Base-by-base conservation (phyloP, 352 stramenopile species). In the Globisporangium apiculatum region DNA sequence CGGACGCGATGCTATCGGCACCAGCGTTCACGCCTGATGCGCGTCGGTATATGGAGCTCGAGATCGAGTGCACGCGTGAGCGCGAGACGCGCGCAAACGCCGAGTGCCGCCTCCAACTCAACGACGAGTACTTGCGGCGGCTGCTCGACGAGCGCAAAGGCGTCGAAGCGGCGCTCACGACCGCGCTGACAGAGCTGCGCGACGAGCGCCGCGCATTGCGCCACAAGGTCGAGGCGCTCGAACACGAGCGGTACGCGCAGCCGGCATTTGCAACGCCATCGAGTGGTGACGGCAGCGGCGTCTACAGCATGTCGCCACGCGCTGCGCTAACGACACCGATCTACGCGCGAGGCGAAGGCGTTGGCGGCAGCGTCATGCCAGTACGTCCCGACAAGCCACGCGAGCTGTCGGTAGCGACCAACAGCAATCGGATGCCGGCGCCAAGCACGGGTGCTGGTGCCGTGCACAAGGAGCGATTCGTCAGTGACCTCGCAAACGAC, bases 401-500 rank as follows among this genome's bases (percentile, higher is more conserved):
- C 15, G 68, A 75, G 42, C 54, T 59, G 14, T 35, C 35, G 9
- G 37, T 47, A 18, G 7, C 49, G 17, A 35, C 12, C 10, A 37
- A 38, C 3, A 57, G 36, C 37, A 37, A 7, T 64, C 11, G n/a
- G 8, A 66, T 58, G 17, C 59, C 38, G 2, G 55, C 52, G 18
- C 43, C 41, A 48, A 67, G 53, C 7, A 65, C 65, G n/a, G 78
- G 78, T 42, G 71, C 62, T 14, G 50, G 51, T 12, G 53, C 51
- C 5, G 66, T 60, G 36, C 80, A 90, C 64, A 92, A 88, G 51
- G 83, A 92, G 40, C 69, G 75, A 3, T 89, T 87, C 48, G 71
- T 92, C 55, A 92, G 76, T 54, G 80, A 90, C 37, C 56, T 90
- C 11, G 76, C 88, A 42, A 63, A 63, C 53, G 83, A 88, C 57